phyloP scores from a whole-genome alignment of 495 filamentous ascomycete genomes.

The Neurospora sp. region DNA sequence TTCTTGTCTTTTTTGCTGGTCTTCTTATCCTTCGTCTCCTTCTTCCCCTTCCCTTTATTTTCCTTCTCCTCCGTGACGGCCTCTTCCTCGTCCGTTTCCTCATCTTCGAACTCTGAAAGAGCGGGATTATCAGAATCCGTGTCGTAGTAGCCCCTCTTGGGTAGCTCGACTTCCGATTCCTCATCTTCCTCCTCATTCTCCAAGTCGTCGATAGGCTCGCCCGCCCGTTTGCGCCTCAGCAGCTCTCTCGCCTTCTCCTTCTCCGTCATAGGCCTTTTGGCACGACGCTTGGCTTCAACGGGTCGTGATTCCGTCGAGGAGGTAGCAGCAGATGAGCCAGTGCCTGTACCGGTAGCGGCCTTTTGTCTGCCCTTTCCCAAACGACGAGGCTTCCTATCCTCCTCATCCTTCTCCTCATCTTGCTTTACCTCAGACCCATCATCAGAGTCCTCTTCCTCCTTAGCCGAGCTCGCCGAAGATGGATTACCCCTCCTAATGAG shows the following conservation, averaged over 20 bases:
- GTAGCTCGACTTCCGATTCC: not conserved
- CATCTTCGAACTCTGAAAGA: slow-evolving; percentile 39
- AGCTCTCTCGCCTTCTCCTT: slow-evolving; percentile 22
- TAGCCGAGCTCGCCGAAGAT: not conserved
- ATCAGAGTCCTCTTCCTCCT: not conserved
- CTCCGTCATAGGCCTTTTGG: slow-evolving; percentile 7
- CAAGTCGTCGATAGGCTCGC: slow-evolving; percentile 36
- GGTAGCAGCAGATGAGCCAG: not conserved
- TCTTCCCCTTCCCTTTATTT: not conserved
- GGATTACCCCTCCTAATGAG: not conserved
- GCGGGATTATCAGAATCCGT: slow-evolving; percentile 27
- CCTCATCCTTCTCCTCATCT: not conserved
- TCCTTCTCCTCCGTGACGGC: slow-evolving; percentile 11
- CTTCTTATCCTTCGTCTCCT: slow-evolving; percentile 4
- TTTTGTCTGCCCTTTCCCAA: not conserved
- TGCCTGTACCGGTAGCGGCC: not conserved
- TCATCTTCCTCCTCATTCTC: slow-evolving; percentile 30
- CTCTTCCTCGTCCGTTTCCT: slow-evolving; percentile 21
- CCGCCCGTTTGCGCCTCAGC: slow-evolving; percentile 36
- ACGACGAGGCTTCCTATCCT: not conserved
- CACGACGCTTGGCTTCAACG: not conserved
- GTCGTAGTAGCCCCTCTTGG: slow-evolving; percentile 30
- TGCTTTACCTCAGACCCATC: not conserved
- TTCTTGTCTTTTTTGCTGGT: not conserved
- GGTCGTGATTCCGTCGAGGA: not conserved